A percentile compares a stretch with the other conserved stretches of the same genome.
Evolutionary conservation across 345 rosid genomes (phyloP).

Genomic region (Mallotus nudiflorus): DNA sequence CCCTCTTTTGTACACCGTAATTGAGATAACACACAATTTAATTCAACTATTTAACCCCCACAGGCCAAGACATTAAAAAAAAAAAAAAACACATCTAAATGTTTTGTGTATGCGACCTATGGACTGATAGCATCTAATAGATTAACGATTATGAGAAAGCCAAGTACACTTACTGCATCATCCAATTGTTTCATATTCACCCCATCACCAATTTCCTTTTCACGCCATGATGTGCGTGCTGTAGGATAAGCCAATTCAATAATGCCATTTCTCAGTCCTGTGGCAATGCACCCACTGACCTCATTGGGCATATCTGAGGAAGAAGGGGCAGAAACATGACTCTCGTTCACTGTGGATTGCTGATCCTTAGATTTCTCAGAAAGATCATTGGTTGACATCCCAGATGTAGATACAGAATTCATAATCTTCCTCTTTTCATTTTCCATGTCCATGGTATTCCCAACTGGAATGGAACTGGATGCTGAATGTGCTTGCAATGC

Average conservation of each 20-base stretch:
- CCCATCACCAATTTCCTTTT: slow-evolving; percentile 31
- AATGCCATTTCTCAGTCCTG: slow-evolving; percentile 24
- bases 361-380: slow-evolving; percentile 32
- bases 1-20: neutral
- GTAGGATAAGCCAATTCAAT: slow-evolving; percentile 33
- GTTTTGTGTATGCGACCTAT: neutral
- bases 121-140: neutral
- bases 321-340: slow-evolving; percentile 22
- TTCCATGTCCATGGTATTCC: slow-evolving; percentile 38
- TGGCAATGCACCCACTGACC: slow-evolving; percentile 16
- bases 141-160: slow-evolving; percentile 5
- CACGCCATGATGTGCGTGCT: slow-evolving; percentile 28
- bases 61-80: neutral
- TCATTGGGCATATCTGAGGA: slow-evolving; percentile 20
- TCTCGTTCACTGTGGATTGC: slow-evolving; percentile 34
- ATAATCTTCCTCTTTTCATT: slow-evolving; percentile 31
- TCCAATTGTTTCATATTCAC: slow-evolving; percentile 31
- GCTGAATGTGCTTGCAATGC: slow-evolving; percentile 40
- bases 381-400: slow-evolving; percentile 38
- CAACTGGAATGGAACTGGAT: slow-evolving; percentile 38
- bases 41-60: neutral
- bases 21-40: neutral
- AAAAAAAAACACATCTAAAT: neutral
- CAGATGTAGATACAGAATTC: slow-evolving; percentile 35
- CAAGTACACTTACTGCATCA: slow-evolving; percentile 40